Evolutionary conservation across 257 asterid species (phyloP).

Genomic region (Solanum infundibuliforme): DNA sequence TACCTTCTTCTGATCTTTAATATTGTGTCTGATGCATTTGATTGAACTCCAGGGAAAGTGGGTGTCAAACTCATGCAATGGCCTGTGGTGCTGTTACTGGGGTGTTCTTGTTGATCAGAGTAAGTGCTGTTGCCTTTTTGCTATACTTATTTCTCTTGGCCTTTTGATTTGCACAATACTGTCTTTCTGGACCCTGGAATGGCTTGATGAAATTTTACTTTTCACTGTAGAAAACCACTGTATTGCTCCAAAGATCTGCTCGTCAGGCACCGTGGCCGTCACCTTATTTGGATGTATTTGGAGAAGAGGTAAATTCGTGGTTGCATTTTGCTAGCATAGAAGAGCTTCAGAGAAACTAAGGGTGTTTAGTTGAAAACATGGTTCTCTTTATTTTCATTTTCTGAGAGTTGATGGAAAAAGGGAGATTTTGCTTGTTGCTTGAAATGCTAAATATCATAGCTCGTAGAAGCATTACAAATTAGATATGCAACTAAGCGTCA

Average conservation of each 20-base stretch:
- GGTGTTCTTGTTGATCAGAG: slow-evolving; percentile 82
- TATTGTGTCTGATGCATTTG: slow-evolving; percentile 1
- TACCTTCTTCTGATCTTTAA: neutral
- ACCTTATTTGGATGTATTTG: slow-evolving; percentile 89
- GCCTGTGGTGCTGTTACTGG: slow-evolving; percentile 94
- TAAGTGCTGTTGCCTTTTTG: slow-evolving; percentile 18
- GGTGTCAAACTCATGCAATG: slow-evolving; percentile 72
- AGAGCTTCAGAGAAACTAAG: neutral
- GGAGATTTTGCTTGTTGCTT: neutral
- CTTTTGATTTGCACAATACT: neutral
- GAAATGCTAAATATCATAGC: neutral
- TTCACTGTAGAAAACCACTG: slow-evolving; percentile 62
- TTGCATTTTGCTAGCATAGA: neutral
- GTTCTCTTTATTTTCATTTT: neutral
- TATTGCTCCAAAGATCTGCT: slow-evolving; percentile 86
- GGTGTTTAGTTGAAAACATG: neutral
- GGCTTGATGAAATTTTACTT: neutral
- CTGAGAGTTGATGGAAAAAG: neutral
- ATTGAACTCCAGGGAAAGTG: slow-evolving; percentile 48
- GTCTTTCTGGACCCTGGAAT: neutral
- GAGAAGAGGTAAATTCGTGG: slow-evolving; percentile 76
- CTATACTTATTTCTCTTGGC: neutral
- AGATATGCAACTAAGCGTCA: neutral
- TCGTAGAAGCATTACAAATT: neutral
- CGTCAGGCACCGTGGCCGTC: slow-evolving; percentile 99